Evolutionary conservation across 352 stramenopile species (phyloP), one percentile per base, ranked within the genome.

Genomic region (Phytophthora syringae): DNA sequence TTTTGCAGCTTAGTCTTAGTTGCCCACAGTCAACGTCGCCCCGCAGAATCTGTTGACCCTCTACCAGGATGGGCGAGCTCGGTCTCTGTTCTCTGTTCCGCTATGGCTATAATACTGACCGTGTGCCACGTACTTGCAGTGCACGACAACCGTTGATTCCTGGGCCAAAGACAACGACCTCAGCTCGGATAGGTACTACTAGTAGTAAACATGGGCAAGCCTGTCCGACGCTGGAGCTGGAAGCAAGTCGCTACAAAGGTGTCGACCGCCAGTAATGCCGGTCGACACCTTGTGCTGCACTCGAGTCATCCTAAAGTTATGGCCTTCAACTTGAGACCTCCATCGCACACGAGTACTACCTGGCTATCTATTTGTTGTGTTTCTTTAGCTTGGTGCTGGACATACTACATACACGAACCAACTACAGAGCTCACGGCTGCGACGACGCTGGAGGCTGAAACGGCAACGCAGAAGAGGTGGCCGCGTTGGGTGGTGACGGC

Each of bases 311-410:
- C 27, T 32, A 32, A 32, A 16, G 24, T 40, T 21, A 15, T 44
- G 42, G 20, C 27, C 21, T 30, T 65, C 36, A n/a, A n/a, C n/a
- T n/a, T n/a, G n/a, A n/a, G n/a, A n/a, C n/a, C n/a, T n/a, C n/a
- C n/a, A n/a, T n/a, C n/a, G n/a, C n/a, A n/a, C n/a, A 32, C 9
- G 16, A 20, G 28, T 70, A 58, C 54, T 67, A 56, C 42, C 49
- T 62, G 37, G 52, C 49, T 64, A 48, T 76, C 67, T 76, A 76
- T 72, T 66, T 70, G 52, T 69, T 74, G 22, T 57, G n/a, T 63
- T 64, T 72, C 30, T 45, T 58, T 39, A 53, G 28, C 22, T 55
- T 49, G 37, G 21, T 70, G 34, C 15, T 51, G 22, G 62, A 69
- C 59, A 74, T 68, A 24, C 40, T 47, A 74, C 45, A 70, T 73